Base-by-base conservation (phyloP, 2,329 filamentous ascomycete species). In the Fusarium liriodendri region DNA sequence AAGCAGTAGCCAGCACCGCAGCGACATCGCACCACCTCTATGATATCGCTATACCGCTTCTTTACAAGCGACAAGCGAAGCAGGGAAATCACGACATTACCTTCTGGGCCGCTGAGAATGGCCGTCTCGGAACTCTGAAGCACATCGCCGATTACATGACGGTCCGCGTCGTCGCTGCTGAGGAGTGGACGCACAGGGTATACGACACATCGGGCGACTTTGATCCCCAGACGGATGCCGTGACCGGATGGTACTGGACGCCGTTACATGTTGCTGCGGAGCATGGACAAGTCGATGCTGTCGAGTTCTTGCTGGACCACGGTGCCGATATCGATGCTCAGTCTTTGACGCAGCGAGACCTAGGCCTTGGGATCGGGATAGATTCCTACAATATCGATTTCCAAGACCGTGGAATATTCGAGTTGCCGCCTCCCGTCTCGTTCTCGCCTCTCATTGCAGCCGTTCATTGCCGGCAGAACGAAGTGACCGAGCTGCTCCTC, bases 361-460 rank as follows among this genome's bases (percentile, higher is more conserved):
- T 54, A 6, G 18, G 27, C 47, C 47, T 52, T 29, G 45, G 54
- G 14, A 69, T 67, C 20, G 60, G 45, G 14, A 32, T 33, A 20
- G 27, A 54, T 32, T 32, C 25, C 1, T 67, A 67, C 42, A 57
- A 45, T 14, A 33, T 73, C 32, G 62, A 72, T 38, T 73, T 73
- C 14, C 59, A 62, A 18, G 69, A 70, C 25, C 57, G 58, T 22
- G 40, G 38, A n/a, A 69, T 62, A 14, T 69, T 70, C 18, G 54
- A 73, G 18, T 27, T 57, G n/a, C 29, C 38, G 13, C 45, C 54
- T 14, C 38, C 65, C 13, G 57, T 70, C 13, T 61, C 64, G 11
- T 70, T 72, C 22, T 64, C 71, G 6, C 70, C 71, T 8, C 62
- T 73, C 3, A 25, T 73, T 7, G 61, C 54, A n/a, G 60, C 63